Percentiles rank a stretch among this genome's conserved stretches.
Evolutionary conservation across 2,329 filamentous ascomycete species (phyloP).

Genomic region (Sphaerulina vaccinii): DNA sequence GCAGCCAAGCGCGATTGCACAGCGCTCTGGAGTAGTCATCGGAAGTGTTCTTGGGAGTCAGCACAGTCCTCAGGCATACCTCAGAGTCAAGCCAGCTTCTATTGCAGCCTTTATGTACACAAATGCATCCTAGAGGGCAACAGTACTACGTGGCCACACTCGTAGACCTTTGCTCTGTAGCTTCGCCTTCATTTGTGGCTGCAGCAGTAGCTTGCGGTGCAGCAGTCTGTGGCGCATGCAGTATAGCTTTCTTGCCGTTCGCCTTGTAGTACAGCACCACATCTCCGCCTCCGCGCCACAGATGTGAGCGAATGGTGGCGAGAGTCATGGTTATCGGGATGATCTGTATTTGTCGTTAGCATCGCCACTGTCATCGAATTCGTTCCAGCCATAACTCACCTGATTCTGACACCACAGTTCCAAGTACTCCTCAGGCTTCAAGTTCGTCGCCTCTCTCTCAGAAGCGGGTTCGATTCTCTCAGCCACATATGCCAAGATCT

Average conservation of each 20-base stretch:
- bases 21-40: no score
- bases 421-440: conserved; percentile 87
- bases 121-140: no score
- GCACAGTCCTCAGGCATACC: no score
- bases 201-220: conserved; percentile 3
- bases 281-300: conserved; percentile 95
- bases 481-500: conserved; percentile 87
- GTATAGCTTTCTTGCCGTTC: conserved; percentile 73
- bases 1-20: no score
- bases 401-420: conserved; percentile 93
- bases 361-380: no score
- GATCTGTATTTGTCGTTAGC: conserved; percentile 49
- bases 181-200: neutral
- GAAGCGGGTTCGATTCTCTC: conserved; percentile 79
- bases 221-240: conserved; percentile 18
- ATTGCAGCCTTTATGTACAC: no score
- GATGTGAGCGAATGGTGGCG: conserved; percentile 84
- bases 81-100: no score
- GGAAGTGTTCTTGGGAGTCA: no score
- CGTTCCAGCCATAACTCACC: conserved; percentile 54
- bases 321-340: conserved; percentile 84
- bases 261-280: conserved; percentile 86
- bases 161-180: neutral
- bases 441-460: conserved; percentile 45
- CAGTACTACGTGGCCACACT: neutral